A percentile compares a stretch with the other conserved stretches of the same genome.
Evolutionary conservation across 331 rosid genomes (phyloP).

Genomic region (Acacia concinna): DNA sequence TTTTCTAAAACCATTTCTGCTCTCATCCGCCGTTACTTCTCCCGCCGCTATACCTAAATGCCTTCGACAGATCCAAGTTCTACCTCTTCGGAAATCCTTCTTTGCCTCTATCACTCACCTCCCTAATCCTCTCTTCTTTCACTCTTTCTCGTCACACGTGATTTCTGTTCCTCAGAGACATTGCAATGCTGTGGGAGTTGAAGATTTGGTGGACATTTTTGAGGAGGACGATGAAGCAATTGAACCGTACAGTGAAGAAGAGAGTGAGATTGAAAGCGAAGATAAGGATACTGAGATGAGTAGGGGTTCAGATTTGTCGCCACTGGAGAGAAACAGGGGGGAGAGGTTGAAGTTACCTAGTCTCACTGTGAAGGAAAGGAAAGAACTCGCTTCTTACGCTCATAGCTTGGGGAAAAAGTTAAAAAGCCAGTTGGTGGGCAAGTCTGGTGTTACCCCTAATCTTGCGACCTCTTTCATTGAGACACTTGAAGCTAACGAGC

Average conservation of each 20-base stretch:
- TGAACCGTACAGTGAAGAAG: slow-evolving; percentile 36
- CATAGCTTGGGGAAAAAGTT: slow-evolving; percentile 89
- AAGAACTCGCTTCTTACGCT: slow-evolving; percentile 83
- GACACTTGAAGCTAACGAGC: slow-evolving; percentile 89
- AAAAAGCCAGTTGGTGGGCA: slow-evolving; percentile 83
- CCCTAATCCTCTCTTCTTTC: slow-evolving; percentile 22
- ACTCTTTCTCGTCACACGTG: slow-evolving; percentile 28
- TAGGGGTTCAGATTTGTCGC: slow-evolving; percentile 29
- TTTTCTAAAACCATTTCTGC: slow-evolving; percentile 39
- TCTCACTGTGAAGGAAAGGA: slow-evolving; percentile 77
- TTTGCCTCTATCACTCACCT: slow-evolving; percentile 2
- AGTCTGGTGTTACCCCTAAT: slow-evolving; percentile 75
- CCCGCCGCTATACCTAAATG: slow-evolving; percentile 17
- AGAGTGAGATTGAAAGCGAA: slow-evolving; percentile 26
- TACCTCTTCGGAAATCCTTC: slow-evolving; percentile 23
- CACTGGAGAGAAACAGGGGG: slow-evolving; percentile 46
- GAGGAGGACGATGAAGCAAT: slow-evolving; percentile 32
- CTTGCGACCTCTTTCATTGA: slow-evolving; percentile 73
- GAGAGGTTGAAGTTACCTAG: slow-evolving; percentile 51
- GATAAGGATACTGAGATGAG: slow-evolving; percentile 26
- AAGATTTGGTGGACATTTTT: slow-evolving; percentile 3
- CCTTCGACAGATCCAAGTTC: slow-evolving; percentile 9
- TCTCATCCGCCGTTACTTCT: slow-evolving; percentile 27
- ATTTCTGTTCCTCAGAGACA: slow-evolving; percentile 22
- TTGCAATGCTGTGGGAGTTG: slow-evolving; percentile 1